Conservation (phyloP, 345 rosid species). For the Physaria fendleri region DNA sequence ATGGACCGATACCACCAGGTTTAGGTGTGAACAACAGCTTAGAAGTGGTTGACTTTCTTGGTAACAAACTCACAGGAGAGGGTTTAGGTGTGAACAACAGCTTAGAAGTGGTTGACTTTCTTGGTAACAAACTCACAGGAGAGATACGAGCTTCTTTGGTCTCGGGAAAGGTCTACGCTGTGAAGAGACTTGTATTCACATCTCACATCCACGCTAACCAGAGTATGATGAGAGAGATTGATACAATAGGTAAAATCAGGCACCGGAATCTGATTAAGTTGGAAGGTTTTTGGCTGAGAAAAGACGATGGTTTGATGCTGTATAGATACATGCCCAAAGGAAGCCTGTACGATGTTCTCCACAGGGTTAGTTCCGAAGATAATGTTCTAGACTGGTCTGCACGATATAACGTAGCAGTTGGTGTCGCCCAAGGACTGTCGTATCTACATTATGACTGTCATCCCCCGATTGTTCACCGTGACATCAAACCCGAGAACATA, state of each 20-base stretch:
- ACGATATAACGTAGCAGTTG: slow-evolving; percentile 62
- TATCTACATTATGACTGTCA: slow-evolving; percentile 77
- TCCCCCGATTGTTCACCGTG: slow-evolving; percentile 70
- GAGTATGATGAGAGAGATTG: slow-evolving; percentile 61
- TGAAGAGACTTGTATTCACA: slow-evolving; percentile 63
- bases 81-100: no score
- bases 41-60: no score
- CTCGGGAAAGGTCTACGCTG: slow-evolving; percentile 44
- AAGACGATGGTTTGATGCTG: slow-evolving; percentile 58
- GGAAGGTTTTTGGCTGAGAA: slow-evolving; percentile 68
- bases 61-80: no score
- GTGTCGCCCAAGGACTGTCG: slow-evolving; percentile 65
- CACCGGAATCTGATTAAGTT: slow-evolving; percentile 66
- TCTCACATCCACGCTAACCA: slow-evolving; percentile 30
- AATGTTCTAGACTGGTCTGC: slow-evolving; percentile 45
- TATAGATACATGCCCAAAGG: slow-evolving; percentile 73
- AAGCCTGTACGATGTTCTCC: slow-evolving; percentile 62
- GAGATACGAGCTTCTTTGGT: slow-evolving; percentile 51
- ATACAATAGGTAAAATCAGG: slow-evolving; percentile 53
- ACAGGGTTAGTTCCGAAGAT: slow-evolving; percentile 27
- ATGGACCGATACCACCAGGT: slow-evolving; percentile 51
- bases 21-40: slow-evolving; percentile 69
- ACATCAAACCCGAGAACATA: slow-evolving; percentile 78
- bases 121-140: slow-evolving; percentile 56
- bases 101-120: slow-evolving; percentile 57